These are phyloP conservation scores for Keithomyces neogunnii DNA, from an alignment of 2,329 filamentous ascomycete genomes.

Conservation along the genomic window DNA sequence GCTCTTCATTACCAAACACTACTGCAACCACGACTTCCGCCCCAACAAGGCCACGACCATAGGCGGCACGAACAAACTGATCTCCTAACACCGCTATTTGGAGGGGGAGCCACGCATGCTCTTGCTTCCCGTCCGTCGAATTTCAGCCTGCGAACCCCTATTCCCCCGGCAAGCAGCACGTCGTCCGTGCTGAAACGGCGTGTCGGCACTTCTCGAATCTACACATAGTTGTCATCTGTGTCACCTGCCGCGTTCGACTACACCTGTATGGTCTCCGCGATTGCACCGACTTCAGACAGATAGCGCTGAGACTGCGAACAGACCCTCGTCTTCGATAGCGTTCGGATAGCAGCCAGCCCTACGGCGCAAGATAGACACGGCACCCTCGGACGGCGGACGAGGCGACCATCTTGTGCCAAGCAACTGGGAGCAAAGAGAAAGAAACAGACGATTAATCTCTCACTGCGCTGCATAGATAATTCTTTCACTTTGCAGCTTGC, in stretches of 20 bases:
- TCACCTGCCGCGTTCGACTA: conserved; percentile 1
- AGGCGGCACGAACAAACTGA: neutral
- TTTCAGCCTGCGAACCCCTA: neutral
- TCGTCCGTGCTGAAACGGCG: conserved; percentile 4
- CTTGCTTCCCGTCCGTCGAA: too few species aligned
- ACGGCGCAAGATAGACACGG: neutral
- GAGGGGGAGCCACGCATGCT: neutral
- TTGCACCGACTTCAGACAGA: too few species aligned
- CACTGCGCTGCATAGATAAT: too few species aligned
- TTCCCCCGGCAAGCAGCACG: neutral
- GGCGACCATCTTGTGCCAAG: neutral
- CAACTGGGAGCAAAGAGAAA: neutral
- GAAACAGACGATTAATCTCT: neutral
- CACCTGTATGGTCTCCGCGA: neutral
- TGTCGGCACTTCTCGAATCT: conserved; percentile 1
- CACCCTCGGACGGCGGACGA: neutral
- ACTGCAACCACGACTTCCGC: neutral
- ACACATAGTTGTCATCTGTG: neutral
- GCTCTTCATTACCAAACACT: neutral
- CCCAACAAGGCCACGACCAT: neutral
- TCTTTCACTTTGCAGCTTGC: neutral
- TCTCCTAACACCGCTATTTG: neutral
- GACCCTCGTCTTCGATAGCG: neutral
- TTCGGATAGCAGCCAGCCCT: neutral
- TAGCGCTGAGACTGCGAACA: neutral